phyloP scores from a whole-genome alignment of 2,329 filamentous ascomycete genomes.

The Colletotrichum sojae region DNA sequence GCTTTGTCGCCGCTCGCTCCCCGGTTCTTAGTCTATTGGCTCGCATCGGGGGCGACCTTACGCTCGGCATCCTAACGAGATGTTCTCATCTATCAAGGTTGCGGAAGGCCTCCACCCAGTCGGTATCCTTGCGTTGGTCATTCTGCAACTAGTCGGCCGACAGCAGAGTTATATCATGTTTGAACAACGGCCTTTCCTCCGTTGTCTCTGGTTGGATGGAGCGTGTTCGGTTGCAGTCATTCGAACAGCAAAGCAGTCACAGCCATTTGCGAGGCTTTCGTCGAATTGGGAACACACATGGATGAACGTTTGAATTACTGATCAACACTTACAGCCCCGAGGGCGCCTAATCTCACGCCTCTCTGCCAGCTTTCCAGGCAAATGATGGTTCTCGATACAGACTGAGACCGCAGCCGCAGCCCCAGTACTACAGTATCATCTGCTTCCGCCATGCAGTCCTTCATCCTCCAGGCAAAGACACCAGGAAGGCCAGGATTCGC shows the following conservation, averaged over 20 bases:
- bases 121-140: neutral
- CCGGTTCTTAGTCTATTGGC: neutral
- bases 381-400: neutral
- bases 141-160: neutral
- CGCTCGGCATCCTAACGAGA: neutral
- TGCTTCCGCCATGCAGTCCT: neutral
- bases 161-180: neutral
- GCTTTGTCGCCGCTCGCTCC: neutral
- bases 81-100: neutral
- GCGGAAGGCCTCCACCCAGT: too few relatives aligned
- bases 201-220: neutral
- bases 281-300: neutral
- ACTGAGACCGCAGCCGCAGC: neutral
- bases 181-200: neutral
- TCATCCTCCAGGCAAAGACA: neutral
- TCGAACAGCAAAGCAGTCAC: neutral
- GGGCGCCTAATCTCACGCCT: neutral
- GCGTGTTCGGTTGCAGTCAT: neutral
- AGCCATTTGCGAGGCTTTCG: neutral
- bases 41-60: neutral
- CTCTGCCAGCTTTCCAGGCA: neutral
- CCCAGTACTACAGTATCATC: neutral
- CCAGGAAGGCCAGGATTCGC: neutral
- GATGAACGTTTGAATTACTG: neutral
- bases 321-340: conserved; percentile 13